Evolutionary conservation across 2,329 filamentous ascomycete genomes (phyloP).

Genomic region (Calonectria leucothoes): DNA sequence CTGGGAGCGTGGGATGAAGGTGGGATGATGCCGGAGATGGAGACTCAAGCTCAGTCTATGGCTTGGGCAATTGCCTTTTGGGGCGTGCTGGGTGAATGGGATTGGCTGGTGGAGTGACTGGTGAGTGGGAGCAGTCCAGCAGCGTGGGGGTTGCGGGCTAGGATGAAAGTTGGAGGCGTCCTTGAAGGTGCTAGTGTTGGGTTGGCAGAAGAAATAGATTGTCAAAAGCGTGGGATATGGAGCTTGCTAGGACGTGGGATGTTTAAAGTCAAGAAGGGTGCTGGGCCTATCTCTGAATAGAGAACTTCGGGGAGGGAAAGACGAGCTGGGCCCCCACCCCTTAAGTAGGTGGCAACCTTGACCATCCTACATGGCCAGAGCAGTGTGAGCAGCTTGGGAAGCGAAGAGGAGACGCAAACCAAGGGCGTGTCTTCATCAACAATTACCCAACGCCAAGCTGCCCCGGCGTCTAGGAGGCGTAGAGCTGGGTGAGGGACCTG

Average conservation of each 20-base stretch:
- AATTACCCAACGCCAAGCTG: slow-evolving; percentile 40
- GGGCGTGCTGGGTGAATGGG: slow-evolving; percentile 38
- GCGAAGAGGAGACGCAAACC: slow-evolving; percentile 9
- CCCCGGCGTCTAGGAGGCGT: slow-evolving; percentile 29
- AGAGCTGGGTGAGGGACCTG: slow-evolving; percentile 26
- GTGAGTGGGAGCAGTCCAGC: slow-evolving; percentile 39
- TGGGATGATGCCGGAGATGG: slow-evolving; percentile 50
- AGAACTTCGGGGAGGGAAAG: slow-evolving; percentile 21
- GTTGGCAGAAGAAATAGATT: slow-evolving; percentile 27
- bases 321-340: slow-evolving; percentile 39
- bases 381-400: slow-evolving; percentile 23
- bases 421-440: slow-evolving; percentile 41
- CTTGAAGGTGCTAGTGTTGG: slow-evolving; percentile 31
- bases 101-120: slow-evolving; percentile 42
- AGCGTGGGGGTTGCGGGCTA: slow-evolving; percentile 41
- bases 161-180: slow-evolving; percentile 40
- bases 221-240: slow-evolving; percentile 25
- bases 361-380: slow-evolving; percentile 26
- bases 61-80: slow-evolving; percentile 48
- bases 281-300: slow-evolving; percentile 29
- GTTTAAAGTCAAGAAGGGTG: slow-evolving; percentile 25
- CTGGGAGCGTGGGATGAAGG: slow-evolving; percentile 71
- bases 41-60: slow-evolving; percentile 40
- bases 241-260: slow-evolving; percentile 28
- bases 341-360: slow-evolving; percentile 42